Evolutionary conservation across 2,329 filamentous ascomycete genomes (phyloP), one percentile per base, ranked within the genome.

Genomic region (Aspergillus sp.): DNA sequence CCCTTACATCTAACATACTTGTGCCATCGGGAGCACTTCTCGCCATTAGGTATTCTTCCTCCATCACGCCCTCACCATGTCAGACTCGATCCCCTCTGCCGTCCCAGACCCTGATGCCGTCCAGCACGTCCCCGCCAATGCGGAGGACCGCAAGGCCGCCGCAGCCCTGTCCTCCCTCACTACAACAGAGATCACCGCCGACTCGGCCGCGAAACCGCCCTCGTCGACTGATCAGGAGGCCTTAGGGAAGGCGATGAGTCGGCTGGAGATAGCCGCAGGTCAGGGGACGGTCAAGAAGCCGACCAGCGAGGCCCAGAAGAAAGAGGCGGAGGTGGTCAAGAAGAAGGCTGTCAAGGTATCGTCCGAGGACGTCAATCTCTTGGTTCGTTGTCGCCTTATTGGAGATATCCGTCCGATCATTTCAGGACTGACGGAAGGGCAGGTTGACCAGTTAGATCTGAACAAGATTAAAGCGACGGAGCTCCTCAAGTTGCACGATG

Each of bases 71-170:
- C 17, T 9, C 21, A 42, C 13, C 21, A n/a, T 17, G 40, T 19
- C 50, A 16, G 74, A 78, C 57, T 64, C 72, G 9, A 70, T 76
- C 47, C 70, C 74, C 21, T 70, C 76, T 19, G 69, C 71, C 25
- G 64, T 67, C 31, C 61, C 68, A 29, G 71, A 70, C 43, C 65
- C 65, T 31, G 66, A 71, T 23, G 60, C 69, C 17, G 55, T 57
- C 29, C 66, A 69, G 34, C 48, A 62, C 6, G 64, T 71, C 42
- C 74, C 76, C 40, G 65, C 70, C 32, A 76, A 74, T 56, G 75
- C 76, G 25, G 77, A 79, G 68, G 77, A 78, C 63, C 77, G 77
- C 61, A 78, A 77, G 64, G 76, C 77, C 10, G 77, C 76, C 16
- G 77, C 75, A 13, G 77, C 77, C 7, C 75, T 79, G 46, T 76